Conservation (phyloP, 495 filamentous ascomycete species). For the Chaetomium cochliodes region DNA sequence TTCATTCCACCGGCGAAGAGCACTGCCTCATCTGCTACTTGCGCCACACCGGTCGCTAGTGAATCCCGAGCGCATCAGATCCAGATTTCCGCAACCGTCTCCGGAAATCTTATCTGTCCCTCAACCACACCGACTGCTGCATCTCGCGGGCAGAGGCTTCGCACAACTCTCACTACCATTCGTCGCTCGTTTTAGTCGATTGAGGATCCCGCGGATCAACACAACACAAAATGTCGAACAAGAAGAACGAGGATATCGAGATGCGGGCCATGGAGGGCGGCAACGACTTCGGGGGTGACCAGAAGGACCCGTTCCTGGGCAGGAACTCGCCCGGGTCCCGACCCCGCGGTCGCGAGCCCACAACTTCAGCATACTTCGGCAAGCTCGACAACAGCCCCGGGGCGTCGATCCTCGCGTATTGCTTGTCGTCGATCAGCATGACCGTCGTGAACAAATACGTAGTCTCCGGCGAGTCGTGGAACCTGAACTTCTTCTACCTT, state of each 20-base stretch:
- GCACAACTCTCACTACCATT: slow-evolving; percentile 1
- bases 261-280: slow-evolving; percentile 58
- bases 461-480: slow-evolving; percentile 84
- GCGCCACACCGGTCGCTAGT: slow-evolving; percentile 15
- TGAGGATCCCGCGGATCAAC: slow-evolving; percentile 7
- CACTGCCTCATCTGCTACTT: slow-evolving; percentile 9
- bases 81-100: slow-evolving; percentile 6
- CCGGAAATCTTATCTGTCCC: slow-evolving; percentile 15
- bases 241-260: slow-evolving; percentile 79
- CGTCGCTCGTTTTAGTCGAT: slow-evolving; percentile 33
- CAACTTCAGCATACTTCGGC: slow-evolving; percentile 39
- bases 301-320: slow-evolving; percentile 58
- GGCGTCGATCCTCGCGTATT: slow-evolving; percentile 85
- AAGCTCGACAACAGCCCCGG: slow-evolving; percentile 69
- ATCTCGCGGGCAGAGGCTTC: slow-evolving; percentile 4
- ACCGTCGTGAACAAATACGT: slow-evolving; percentile 99
- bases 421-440: slow-evolving; percentile 93
- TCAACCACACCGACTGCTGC: slow-evolving; percentile 10
- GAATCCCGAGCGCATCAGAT: not conserved
- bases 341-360: slow-evolving; percentile 42
- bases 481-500: slow-evolving; percentile 95
- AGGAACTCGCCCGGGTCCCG: slow-evolving; percentile 35
- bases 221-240: slow-evolving; percentile 58
- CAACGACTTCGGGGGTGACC: slow-evolving; percentile 46
- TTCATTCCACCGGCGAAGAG: slow-evolving; percentile 6